Evolutionary conservation across 257 asterid species (phyloP), one percentile per base, ranked within the genome.

Genomic region (Nicotiana tomentosiformis): DNA sequence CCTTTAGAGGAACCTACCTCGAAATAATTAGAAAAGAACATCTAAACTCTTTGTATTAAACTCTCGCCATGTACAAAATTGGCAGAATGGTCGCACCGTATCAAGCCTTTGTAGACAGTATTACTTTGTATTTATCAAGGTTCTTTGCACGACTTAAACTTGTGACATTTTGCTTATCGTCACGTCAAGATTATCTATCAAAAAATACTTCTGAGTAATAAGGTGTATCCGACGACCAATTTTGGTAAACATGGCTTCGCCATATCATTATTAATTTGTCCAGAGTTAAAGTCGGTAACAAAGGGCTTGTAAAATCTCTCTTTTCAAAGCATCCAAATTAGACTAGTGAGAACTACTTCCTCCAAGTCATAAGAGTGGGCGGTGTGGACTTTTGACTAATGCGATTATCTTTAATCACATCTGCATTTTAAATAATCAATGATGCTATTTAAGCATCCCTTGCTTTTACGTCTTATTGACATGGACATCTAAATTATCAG

Each of bases 311-410:
- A 23, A 7, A 23, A 26, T 74, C 23, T 26, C 39, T 14, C 4
- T 49, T 49, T 46, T 7, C 62, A 49, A 46, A 49, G 26, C 26
- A 49, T 74, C 64, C 62, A 74, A 51, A 51, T 49, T 74, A 26
- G 80, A 74, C 80, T 7, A 49, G 15, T 15, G 26, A 6, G 62
- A 51, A 15, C 80, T 74, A 51, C 26, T 74, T 51, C 51, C 12
- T 49, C 2, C 79, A 15, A 74, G 80, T 74, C 64, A 23, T 74
- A 26, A 29, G 26, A 51, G 39, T 74, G 64, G 80, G 80, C 80
- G 80, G 80, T 51, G 80, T 74, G 62, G 43, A 74, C 80, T 26
- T 74, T 74, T 74, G 80, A 74, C 80, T 46, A 72, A n/a, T 46
- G 14, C 9, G 0, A 70, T 72, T 20, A 72, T 72, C 78, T 26